These are phyloP conservation scores for Beta macrorhiza DNA, from an alignment of 179 eudicot species.

Conservation along the genomic window DNA sequence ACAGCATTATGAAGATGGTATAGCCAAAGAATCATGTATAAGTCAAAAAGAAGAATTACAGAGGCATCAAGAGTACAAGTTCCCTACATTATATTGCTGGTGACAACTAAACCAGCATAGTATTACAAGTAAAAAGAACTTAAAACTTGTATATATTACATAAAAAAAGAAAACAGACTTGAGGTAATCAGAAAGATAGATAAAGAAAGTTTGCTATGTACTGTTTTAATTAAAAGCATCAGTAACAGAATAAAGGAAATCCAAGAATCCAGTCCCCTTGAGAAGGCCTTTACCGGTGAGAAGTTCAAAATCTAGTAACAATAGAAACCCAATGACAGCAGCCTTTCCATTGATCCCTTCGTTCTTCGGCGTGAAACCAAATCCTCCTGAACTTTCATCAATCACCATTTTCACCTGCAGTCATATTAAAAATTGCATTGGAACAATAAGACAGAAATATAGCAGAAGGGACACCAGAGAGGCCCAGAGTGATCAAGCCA, in stretches of 20 bases:
- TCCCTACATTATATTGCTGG: neutral
- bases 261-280: constrained; percentile 96
- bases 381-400: constrained; percentile 70
- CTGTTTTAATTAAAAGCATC: constrained; percentile 53
- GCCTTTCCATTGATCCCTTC: constrained; percentile 94
- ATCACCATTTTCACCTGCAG: constrained; percentile 85
- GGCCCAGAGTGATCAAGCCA: neutral
- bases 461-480: neutral
- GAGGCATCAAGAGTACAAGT: neutral
- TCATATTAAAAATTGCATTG: constrained; percentile 11
- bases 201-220: neutral
- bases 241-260: constrained; percentile 72
- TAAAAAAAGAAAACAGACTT: neutral
- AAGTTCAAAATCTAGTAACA: constrained; percentile 88
- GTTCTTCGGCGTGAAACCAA: constrained; percentile 74
- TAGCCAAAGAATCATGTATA: neutral
- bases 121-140: neutral
- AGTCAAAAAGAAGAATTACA: neutral
- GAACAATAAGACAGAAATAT: neutral
- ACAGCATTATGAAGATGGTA: neutral
- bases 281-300: constrained; percentile 92
- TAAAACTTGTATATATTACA: neutral
- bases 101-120: neutral
- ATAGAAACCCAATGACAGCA: constrained; percentile 82
- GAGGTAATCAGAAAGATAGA: neutral